These are phyloP conservation scores for Adansonia rubrostipa DNA, from an alignment of 441 rosid species.

Conservation along the genomic window DNA sequence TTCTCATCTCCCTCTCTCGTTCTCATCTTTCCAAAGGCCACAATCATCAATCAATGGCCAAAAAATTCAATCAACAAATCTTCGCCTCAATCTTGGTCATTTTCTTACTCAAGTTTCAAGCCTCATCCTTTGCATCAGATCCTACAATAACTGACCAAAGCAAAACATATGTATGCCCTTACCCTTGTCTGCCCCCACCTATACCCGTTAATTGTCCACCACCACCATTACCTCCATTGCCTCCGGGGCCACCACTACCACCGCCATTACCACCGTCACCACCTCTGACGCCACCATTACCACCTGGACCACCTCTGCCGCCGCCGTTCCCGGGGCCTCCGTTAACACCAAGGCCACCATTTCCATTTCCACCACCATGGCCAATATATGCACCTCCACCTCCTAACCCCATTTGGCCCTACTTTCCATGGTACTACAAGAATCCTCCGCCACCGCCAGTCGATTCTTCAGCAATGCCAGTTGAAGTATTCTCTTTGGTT, in stretches of 20 bases:
- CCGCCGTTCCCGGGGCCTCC: neutral
- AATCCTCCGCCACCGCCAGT: conserved; percentile 42
- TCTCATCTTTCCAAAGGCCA: neutral
- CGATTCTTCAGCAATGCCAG: conserved; percentile 17
- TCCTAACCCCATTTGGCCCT: conserved; percentile 55
- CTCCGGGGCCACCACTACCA: conserved; percentile 24
- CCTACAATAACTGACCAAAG: conserved; percentile 20
- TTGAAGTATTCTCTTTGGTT: neutral
- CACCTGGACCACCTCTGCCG: conserved; percentile 13
- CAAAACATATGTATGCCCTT: conserved; percentile 25
- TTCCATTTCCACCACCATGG: conserved; percentile 28
- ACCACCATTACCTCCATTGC: conserved; percentile 16
- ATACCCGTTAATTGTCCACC: conserved; percentile 42
- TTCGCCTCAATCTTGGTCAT: conserved; percentile 21
- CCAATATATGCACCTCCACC: conserved; percentile 47
- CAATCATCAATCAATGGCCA: conserved; percentile 24
- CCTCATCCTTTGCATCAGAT: conserved; percentile 29
- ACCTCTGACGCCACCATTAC: conserved; percentile 17
- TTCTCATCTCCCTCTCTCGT: conserved; percentile 10
- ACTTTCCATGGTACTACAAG: conserved; percentile 61
- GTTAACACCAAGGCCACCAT: neutral
- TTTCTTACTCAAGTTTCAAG: conserved; percentile 19
- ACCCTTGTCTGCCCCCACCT: conserved; percentile 48
- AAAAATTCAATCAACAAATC: conserved; percentile 12
- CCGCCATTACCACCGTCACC: conserved; percentile 22